A percentile compares a stretch with the other conserved stretches of the same genome.
phyloP scores from a whole-genome alignment of 805 yeast species.

The Candida peoriensis region DNA sequence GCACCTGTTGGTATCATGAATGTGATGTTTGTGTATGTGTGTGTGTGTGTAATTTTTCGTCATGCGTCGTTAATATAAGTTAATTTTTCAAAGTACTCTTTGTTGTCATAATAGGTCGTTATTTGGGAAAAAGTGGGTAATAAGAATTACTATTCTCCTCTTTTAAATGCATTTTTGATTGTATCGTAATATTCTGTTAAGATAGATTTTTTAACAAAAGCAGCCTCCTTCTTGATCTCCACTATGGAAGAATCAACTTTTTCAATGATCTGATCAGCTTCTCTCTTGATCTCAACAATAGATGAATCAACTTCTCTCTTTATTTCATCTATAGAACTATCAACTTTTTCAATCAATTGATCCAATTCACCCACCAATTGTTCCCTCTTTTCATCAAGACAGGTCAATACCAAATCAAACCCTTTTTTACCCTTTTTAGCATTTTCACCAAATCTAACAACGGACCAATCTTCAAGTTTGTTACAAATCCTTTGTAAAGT shows the following conservation, averaged over 20 bases:
- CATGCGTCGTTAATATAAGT: too few relatives aligned
- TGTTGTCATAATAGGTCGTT: background rate
- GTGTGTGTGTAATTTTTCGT: too few relatives aligned
- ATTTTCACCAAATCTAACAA: slow-evolving; percentile 82
- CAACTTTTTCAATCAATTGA: slow-evolving; percentile 28
- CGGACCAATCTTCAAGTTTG: slow-evolving; percentile 88
- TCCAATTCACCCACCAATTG: slow-evolving; percentile 25
- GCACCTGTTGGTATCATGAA: too few relatives aligned
- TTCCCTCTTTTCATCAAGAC: slow-evolving; percentile 36
- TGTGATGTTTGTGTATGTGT: too few relatives aligned
- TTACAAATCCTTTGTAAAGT: slow-evolving; percentile 65
- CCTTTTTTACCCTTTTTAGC: slow-evolving; percentile 80
- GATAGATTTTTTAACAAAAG: slow-evolving; percentile 17
- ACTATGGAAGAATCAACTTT: slow-evolving; percentile 38
- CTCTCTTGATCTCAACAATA: slow-evolving; percentile 24
- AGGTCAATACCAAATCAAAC: slow-evolving; percentile 71
- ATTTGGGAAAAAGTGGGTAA: slow-evolving; percentile 1
- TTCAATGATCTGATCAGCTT: slow-evolving; percentile 21
- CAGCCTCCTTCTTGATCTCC: slow-evolving; percentile 24
- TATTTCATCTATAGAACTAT: slow-evolving; percentile 29
- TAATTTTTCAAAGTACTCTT: too few relatives aligned
- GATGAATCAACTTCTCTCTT: slow-evolving; percentile 46
- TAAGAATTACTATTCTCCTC: slow-evolving; percentile 7
- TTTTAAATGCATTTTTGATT: slow-evolving; percentile 21
- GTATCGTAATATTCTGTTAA: slow-evolving; percentile 18